Conservation (phyloP, 371 early-diverging fungal genomes). For the Rhizopus delemar region DNA sequence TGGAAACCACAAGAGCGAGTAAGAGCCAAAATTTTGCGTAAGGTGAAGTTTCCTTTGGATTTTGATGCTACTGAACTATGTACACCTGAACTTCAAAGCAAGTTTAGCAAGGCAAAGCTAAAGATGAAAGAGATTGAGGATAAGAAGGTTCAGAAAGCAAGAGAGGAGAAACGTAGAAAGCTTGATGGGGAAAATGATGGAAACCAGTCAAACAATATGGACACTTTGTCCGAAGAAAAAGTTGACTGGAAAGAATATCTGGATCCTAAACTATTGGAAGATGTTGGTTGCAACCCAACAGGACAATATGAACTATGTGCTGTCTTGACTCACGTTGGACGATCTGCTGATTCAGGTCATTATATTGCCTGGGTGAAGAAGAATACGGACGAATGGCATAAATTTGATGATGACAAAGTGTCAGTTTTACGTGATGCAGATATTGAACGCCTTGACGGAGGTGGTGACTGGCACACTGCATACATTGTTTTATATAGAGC, state of each 20-base stretch:
- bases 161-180: constrained; percentile 65
- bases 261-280: constrained; percentile 73
- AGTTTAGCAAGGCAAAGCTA: constrained; percentile 72
- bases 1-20: constrained; percentile 88
- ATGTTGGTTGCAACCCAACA: constrained; percentile 79
- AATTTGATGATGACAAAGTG: constrained; percentile 96
- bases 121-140: constrained; percentile 78
- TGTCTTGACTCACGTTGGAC: constrained; percentile 87
- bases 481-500: constrained; percentile 81
- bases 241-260: constrained; percentile 56
- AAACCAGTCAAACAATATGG: constrained; percentile 33
- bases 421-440: constrained; percentile 82
- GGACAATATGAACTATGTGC: constrained; percentile 81
- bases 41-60: constrained; percentile 92
- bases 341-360: constrained; percentile 86
- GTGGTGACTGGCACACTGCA: constrained; percentile 88
- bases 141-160: constrained; percentile 66
- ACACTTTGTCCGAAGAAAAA: constrained; percentile 29
- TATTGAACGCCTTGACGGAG: constrained; percentile 90
- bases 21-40: constrained; percentile 90
- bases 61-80: constrained; percentile 86
- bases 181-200: constrained; percentile 44
- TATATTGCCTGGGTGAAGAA: constrained; percentile 91
- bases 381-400: constrained; percentile 80
- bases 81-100: constrained; percentile 81